Base-by-base conservation (phyloP, 441 rosid species). In the Codiaeum variegatum region DNA sequence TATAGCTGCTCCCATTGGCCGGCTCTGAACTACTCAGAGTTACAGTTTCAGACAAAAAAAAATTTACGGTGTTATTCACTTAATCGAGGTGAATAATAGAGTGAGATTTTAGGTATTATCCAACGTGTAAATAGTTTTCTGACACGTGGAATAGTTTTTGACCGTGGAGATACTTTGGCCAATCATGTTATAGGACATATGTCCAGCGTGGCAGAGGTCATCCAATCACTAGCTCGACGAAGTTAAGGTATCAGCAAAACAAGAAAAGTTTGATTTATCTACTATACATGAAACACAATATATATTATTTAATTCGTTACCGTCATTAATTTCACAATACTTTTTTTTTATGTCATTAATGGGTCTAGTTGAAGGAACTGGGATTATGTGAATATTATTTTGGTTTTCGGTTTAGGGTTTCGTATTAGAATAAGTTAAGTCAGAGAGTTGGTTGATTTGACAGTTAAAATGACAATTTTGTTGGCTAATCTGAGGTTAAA, bases 151-250 rank as follows among this genome's bases (percentile, higher is more conserved):
- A 29, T 0, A 46, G 69, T 32, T 79, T 74, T 32, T 72, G 62
- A 69, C 84, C 82, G 36, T 80, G 36, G 75, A 80, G 61, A 46
- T 47, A 23, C 62, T 73, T 75, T 58, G 75, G 79, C 96, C 92
- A 93, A 88, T 88, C 89, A 84, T 80, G 67, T 76, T 76, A 69
- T 51, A 62, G 76, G 75, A 75, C 75, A 42, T 62, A 69, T 69
- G 71, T 85, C 83, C 88, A 86, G 73, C 86, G 21, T 85, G 93
- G 88, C 83, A 74, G 79, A 74, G 82, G 32, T 8, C 79, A 84
- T 79, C 95, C 91, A 87, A 85, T 90, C 93, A 84, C 78, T 79
- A 60, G 82, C 82, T 94, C 97, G 97, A 92, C 73, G 85, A 83
- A 79, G 80, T 92, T 92, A 94, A 94, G 98, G 98, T 88, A 85